Conservation (phyloP, 2,329 filamentous ascomycete genomes). For the Exophiala alcalophila region DNA sequence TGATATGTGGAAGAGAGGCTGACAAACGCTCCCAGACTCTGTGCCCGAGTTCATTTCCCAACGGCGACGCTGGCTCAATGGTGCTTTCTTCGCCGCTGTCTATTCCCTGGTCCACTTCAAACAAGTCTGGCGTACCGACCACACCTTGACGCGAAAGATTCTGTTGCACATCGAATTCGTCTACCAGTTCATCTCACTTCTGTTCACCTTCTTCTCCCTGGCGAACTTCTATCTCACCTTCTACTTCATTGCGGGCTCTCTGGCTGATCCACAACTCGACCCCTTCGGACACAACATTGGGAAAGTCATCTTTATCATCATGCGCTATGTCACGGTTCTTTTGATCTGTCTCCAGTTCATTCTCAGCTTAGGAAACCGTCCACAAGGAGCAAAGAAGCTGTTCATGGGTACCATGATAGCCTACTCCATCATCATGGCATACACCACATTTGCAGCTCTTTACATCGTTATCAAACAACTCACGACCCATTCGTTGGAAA, state of each 20-base stretch:
- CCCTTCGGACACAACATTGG: conserved; percentile 89
- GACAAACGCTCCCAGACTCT: conserved; percentile 60
- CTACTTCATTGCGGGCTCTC: conserved; percentile 92
- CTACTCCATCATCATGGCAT: conserved; percentile 93
- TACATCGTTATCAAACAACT: conserved; percentile 89
- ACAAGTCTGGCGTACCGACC: conserved; percentile 90
- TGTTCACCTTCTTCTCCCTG: conserved; percentile 97
- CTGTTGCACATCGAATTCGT: conserved; percentile 92
- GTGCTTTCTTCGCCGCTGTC: conserved; percentile 96
- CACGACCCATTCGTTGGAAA: conserved; percentile 45
- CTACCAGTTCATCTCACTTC: conserved; percentile 86
- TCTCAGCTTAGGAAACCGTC: conserved; percentile 89
- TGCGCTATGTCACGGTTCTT: conserved; percentile 81
- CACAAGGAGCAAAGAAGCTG: conserved; percentile 88
- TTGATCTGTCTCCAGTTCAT: conserved; percentile 96
- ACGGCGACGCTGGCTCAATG: conserved; percentile 93
- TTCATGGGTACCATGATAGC: conserved; percentile 84
- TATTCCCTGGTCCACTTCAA: conserved; percentile 94
- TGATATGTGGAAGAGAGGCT: neutral
- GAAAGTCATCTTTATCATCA: conserved; percentile 76
- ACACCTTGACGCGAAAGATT: conserved; percentile 82
- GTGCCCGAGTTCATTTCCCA: conserved; percentile 98
- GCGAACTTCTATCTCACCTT: conserved; percentile 99
- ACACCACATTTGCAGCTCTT: conserved; percentile 83
- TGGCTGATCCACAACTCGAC: conserved; percentile 74